Percentiles rank a stretch among this genome's conserved stretches.
Evolutionary conservation across 345 rosid genomes (phyloP).

Genomic region (Eucalyptus curtisii): DNA sequence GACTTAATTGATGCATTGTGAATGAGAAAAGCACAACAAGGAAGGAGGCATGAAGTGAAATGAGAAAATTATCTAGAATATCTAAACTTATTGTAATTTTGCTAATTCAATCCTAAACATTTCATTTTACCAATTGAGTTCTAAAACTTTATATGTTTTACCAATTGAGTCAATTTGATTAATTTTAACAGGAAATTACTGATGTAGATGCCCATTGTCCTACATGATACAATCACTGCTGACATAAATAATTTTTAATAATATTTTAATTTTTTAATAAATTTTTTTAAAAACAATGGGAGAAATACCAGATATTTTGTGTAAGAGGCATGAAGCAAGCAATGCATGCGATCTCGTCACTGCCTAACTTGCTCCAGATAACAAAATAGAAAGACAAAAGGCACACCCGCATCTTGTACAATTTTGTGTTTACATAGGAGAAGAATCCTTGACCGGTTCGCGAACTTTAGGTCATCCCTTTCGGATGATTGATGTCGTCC

Average conservation of each 20-base stretch:
- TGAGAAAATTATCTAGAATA: too few relatives aligned
- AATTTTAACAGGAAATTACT: fast-evolving
- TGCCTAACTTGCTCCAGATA: background rate
- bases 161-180: fast-evolving
- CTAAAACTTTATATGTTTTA: too few relatives aligned
- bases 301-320: background rate
- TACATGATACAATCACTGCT: fast-evolving
- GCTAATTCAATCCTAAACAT: too few relatives aligned
- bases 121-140: too few relatives aligned
- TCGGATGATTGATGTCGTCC: background rate
- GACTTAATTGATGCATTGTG: background rate
- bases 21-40: background rate
- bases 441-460: background rate
- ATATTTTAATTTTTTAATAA: too few relatives aligned
- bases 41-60: background rate
- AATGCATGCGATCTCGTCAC: background rate
- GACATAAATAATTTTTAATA: too few relatives aligned
- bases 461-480: background rate
- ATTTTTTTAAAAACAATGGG: background rate
- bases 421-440: background rate
- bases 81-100: too few relatives aligned
- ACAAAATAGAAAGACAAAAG: background rate
- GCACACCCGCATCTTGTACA: background rate
- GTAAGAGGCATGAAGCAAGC: background rate
- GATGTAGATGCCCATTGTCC: fast-evolving